Evolutionary conservation across 345 rosid genomes (phyloP), one percentile per base, ranked within the genome.

Genomic region (Aquilaria malaccensis): DNA sequence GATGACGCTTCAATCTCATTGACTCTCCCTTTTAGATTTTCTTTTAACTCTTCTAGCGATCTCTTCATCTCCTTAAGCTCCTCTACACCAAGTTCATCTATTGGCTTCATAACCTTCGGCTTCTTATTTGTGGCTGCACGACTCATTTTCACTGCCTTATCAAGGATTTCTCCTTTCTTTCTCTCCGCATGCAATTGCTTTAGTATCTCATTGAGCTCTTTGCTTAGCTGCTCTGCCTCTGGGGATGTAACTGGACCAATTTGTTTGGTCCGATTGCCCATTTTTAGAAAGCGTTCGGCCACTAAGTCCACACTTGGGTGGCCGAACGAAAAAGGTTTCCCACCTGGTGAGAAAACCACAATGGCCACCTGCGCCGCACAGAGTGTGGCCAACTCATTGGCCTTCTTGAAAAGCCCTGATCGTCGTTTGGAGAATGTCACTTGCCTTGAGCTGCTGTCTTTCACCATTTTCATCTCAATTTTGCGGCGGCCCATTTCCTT

Each of bases 381-480:
- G n/a, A 87, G 76, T 7, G 72, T 79, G 10, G 83, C 76, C 1
- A 84, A 73, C 69, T 82, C 88, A 45, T 78, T 71, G 0, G 88
- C 90, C 63, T 86, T 86, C 82, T 84, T 84, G 83, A 84, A 86
- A 55, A 86, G 63, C 33, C 94, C 90, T 0, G 70, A 70, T 50
- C 88, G 72, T 4, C 90, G 84, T 65, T 82, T 84, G 0, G 94
- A 86, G 56, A 86, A 86, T 33, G 90, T 86, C 9, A 86, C 94
- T 29, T 86, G 87, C 69, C 85, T 72, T 13, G 86, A 62, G 76
- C 74, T 70, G 66, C 72, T 75, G 67, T 86, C 77, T 50, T 74
- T 78, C 56, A 84, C 88, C 74, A 78, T 67, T 63, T 77, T 67
- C 74, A 86, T 86, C 79, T 84, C 76, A 58, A 86, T 82, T 78